Evolutionary conservation across 345 rosid species (phyloP), one percentile per base, ranked within the genome.

Genomic region (Dipteronia sinensis): DNA sequence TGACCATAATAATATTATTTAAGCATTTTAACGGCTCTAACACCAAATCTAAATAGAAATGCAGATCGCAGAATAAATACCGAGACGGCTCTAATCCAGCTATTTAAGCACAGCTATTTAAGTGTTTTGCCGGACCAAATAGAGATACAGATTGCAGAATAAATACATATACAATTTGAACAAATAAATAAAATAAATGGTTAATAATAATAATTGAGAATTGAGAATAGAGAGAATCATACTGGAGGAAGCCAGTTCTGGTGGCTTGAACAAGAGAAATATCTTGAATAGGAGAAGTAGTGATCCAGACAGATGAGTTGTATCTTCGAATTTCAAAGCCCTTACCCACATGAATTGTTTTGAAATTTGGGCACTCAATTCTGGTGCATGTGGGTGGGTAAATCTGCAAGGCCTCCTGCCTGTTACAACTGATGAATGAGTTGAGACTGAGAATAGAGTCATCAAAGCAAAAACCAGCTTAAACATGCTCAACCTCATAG

Each of bases 291-390:
- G 91, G 82, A 59, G 93, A 77, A 20, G 95, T 90, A 51, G 94
- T 85, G 64, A 90, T 79, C 98, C 97, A 93, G 0, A 86, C 87
- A 6, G 93, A 17, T 9, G 82, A 72, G 49, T 87, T 83, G 79
- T 92, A 92, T 67, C 78, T 85, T 22, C 98, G 94, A 81, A 95
- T 89, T 77, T 93, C 95, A 49, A 82, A 95, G 7, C 88, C 93
- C 67, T 88, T 80, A 65, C 88, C 97, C 16, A 46, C 61, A 29
- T 92, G 82, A 71, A 90, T 68, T 11, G 89, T 75, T 13, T 89
- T 84, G 64, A 84, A 93, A 72, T 63, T 82, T 1, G 98, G 98
- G 78, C 98, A 93, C 80, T 95, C 98, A 67, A 95, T 93, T 65
- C 92, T 82, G 78, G 71, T 82, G 83, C 98, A 95, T 16, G 93